These are phyloP conservation scores for Phytophthora chlamydospora DNA, from an alignment of 352 stramenopile species.

Conservation along the genomic window DNA sequence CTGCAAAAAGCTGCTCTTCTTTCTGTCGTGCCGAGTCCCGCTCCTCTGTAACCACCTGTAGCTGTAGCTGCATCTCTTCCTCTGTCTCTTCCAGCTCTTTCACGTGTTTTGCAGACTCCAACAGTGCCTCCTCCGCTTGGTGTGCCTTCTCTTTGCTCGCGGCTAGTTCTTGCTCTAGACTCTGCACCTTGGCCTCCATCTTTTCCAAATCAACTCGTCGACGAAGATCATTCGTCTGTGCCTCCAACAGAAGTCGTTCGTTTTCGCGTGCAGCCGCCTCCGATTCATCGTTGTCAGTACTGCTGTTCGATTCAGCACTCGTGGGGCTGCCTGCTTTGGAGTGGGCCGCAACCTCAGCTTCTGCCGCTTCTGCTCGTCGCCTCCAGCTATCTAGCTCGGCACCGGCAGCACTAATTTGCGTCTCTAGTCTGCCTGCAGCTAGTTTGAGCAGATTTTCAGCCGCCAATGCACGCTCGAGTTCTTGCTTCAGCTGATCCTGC, in stretches of 20 bases:
- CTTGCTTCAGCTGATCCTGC: constrained; percentile 44
- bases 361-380: constrained; percentile 31
- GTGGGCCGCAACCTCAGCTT: constrained; percentile 35
- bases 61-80: constrained; percentile 79
- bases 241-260: constrained; percentile 66
- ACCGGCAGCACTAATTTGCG: constrained; percentile 39
- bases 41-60: constrained; percentile 87
- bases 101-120: constrained; percentile 45
- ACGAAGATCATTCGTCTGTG: constrained; percentile 77
- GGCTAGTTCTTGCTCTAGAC: constrained; percentile 47
- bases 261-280: constrained; percentile 38
- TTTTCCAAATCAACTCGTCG: constrained; percentile 74
- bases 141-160: constrained; percentile 34
- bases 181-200: constrained; percentile 66
- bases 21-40: constrained; percentile 81
- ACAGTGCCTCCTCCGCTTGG: constrained; percentile 47
- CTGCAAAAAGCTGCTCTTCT: constrained; percentile 82
- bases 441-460: constrained; percentile 42
- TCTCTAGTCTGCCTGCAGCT: constrained; percentile 38
- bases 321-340: background rate
- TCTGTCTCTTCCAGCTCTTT: constrained; percentile 68
- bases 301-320: constrained; percentile 19
- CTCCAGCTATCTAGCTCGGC: constrained; percentile 51
- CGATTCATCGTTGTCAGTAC: constrained; percentile 18
- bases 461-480: constrained; percentile 43